phyloP scores from a whole-genome alignment of 2,329 filamentous ascomycete species.

The Pyrenophora seminiperda region DNA sequence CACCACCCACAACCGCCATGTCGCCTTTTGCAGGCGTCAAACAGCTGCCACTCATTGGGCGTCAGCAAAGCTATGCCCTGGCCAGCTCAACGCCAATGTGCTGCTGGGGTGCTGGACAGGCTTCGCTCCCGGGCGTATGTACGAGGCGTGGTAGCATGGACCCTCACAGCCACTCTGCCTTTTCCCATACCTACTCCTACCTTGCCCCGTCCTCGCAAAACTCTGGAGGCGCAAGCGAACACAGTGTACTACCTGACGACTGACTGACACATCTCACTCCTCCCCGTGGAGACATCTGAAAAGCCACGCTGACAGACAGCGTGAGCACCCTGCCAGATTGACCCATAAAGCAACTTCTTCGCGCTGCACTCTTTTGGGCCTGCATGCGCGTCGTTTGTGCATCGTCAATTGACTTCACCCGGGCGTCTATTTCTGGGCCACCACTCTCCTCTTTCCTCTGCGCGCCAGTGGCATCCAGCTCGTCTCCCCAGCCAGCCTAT shows the following conservation, averaged over 20 bases:
- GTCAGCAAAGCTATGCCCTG: constrained; percentile 21
- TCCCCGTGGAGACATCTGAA: constrained; percentile 1
- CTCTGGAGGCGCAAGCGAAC: constrained; percentile 21
- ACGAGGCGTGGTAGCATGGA: constrained; percentile 26
- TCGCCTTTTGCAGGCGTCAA: constrained; percentile 39
- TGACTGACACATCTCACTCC: constrained; percentile 20
- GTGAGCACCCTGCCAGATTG: constrained; percentile 36
- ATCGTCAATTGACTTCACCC: constrained; percentile 44
- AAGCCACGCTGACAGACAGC: constrained; percentile 28
- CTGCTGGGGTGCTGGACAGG: constrained; percentile 29
- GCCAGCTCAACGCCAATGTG: constrained; percentile 21
- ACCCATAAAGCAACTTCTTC: constrained; percentile 29
- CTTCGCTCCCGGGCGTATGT: constrained; percentile 27
- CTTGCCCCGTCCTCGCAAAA: constrained; percentile 11
- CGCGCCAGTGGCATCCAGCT: constrained; percentile 39
- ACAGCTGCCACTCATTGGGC: constrained; percentile 36
- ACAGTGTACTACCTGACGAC: constrained; percentile 22
- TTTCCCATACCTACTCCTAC: constrained; percentile 17
- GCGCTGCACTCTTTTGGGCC: constrained; percentile 36
- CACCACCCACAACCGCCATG: constrained; percentile 30
- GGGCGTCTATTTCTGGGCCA: constrained; percentile 50
- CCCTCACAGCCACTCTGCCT: constrained; percentile 14
- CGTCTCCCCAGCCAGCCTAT: constrained; percentile 43
- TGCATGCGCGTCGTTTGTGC: constrained; percentile 39
- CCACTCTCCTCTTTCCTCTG: constrained; percentile 33